These are phyloP conservation scores for Endogone sp. DNA, from an alignment of 192 early-diverging fungal genomes.

Conservation along the genomic window DNA sequence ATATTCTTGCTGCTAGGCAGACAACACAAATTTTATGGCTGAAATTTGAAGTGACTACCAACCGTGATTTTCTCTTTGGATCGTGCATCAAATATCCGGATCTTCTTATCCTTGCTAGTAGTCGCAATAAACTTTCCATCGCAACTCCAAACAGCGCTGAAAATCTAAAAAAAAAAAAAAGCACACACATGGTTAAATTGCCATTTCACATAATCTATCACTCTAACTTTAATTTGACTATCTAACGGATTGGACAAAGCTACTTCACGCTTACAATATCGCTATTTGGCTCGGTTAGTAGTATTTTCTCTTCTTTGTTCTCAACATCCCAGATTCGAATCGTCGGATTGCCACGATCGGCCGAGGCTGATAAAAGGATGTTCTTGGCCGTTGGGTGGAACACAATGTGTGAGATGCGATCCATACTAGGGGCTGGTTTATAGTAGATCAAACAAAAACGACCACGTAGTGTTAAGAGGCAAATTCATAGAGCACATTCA, in stretches of 20 bases:
- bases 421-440: slow-evolving; percentile 34
- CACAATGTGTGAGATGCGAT: slow-evolving; percentile 42
- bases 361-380: slow-evolving; percentile 54
- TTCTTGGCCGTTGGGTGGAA: slow-evolving; percentile 60
- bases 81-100: slow-evolving; percentile 62
- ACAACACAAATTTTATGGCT: neutral
- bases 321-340: slow-evolving; percentile 56
- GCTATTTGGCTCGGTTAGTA: slow-evolving; percentile 23
- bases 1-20: no score
- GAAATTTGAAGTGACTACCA: neutral
- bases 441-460: neutral
- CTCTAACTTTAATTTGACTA: no score
- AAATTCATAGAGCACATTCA: no score
- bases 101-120: slow-evolving; percentile 59
- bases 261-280: slow-evolving; percentile 27
- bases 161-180: slow-evolving; percentile 23
- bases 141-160: slow-evolving; percentile 50
- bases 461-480: no score
- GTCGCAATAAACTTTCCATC: slow-evolving; percentile 67
- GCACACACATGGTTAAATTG: neutral
- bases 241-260: no score
- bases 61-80: slow-evolving; percentile 47
- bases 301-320: slow-evolving; percentile 28
- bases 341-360: slow-evolving; percentile 44
- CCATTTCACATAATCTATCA: neutral